Base-by-base conservation (phyloP, 257 asterid species). In the Handroanthus guayacan region DNA sequence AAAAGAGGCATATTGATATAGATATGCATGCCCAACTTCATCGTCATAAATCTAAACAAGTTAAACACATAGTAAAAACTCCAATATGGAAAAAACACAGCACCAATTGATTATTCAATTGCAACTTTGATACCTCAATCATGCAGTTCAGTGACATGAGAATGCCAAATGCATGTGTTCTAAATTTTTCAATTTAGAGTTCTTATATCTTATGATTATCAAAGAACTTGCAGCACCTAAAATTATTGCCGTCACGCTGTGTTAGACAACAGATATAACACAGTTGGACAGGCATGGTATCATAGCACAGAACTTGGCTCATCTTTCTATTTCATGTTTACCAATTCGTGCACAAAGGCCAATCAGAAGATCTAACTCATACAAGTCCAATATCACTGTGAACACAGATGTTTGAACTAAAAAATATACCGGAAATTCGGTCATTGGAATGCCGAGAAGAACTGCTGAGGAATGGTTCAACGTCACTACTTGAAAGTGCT, bases 401-500 rank as follows among this genome's bases (percentile, higher is more conserved):
- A 56, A 65, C 62, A 62, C 62, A 79, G 51, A 68, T 75, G 50
- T n/a, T 47, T 74, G 61, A 20, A 71, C 71, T 69, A 61, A 67
- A 78, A 44, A 50, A 84, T 78, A 72, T 16, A 88, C 99, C 99
- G 86, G 99, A 93, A 71, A 87, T 86, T 80, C 80, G 87, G 54
- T 85, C 85, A 3, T 81, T 80, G 36, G 86, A 77, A 70, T 77
- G 85, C 76, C 83, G 82, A 72, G 62, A 10, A 79, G 95, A 82
- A 71, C 80, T 87, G 85, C 87, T 84, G 74, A 87, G 83, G 70
- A 91, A 83, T 79, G 87, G 86, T 75, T 90, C 99, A 36, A 90
- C 86, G 80, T 95, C 99, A 62, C 88, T 79, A 65, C 84, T 86
- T 85, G 98, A 87, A 86, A 93, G 93, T 51, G 97, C 90, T 72